phyloP scores from a whole-genome alignment of 2,329 filamentous ascomycete genomes.

The Alternaria burnsii region DNA sequence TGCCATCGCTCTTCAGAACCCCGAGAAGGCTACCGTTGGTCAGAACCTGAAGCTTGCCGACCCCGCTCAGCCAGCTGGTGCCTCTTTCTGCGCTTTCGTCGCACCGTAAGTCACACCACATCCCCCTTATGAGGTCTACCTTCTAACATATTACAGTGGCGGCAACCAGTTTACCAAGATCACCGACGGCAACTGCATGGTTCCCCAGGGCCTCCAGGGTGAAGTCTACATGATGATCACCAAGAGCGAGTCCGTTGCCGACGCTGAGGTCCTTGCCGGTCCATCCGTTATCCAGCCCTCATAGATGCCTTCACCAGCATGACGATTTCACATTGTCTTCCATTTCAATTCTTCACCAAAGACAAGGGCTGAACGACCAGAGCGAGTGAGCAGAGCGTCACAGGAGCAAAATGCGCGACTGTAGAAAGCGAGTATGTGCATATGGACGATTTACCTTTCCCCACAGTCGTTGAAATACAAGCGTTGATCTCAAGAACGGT shows the following conservation, averaged over 20 bases:
- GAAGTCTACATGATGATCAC: slow-evolving; percentile 74
- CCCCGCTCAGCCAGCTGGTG: slow-evolving; percentile 50
- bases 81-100: slow-evolving; percentile 72
- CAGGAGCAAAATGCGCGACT: slow-evolving; percentile 16
- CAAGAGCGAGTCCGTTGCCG: slow-evolving; percentile 51
- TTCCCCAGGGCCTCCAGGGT: slow-evolving; percentile 70
- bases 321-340: slow-evolving; percentile 15
- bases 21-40: slow-evolving; percentile 53
- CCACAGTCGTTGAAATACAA: slow-evolving; percentile 50
- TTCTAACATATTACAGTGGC: slow-evolving; percentile 41
- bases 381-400: slow-evolving; percentile 8
- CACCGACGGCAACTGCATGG: slow-evolving; percentile 63
- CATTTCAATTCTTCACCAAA: slow-evolving; percentile 9
- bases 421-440: slow-evolving; percentile 29
- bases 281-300: slow-evolving; percentile 52
- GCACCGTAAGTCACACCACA: slow-evolving; percentile 60
- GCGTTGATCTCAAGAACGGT: slow-evolving; percentile 42
- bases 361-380: slow-evolving; percentile 9
- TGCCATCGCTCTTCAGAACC: slow-evolving; percentile 61
- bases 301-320: slow-evolving; percentile 29
- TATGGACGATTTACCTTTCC: slow-evolving; percentile 38
- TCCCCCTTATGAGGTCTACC: background rate
- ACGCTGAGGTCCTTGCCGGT: slow-evolving; percentile 67
- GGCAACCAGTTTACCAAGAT: slow-evolving; percentile 64
- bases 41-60: slow-evolving; percentile 52